Percentiles rank a stretch among this genome's conserved stretches.
phyloP scores from a whole-genome alignment of 148 eudicot species.

The Spergularia bocconei region DNA sequence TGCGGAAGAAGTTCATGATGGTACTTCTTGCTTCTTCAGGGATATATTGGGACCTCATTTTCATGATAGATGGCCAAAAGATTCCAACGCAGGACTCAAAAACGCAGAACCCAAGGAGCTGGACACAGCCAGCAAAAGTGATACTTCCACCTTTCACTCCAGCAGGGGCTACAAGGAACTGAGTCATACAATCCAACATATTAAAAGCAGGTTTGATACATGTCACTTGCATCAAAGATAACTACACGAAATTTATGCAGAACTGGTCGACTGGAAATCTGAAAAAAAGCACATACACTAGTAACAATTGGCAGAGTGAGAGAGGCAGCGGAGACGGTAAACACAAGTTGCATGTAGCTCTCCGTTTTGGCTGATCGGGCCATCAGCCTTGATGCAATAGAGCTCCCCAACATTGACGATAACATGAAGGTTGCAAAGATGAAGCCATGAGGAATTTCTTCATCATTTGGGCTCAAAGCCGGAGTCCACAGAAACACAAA shows the following conservation, averaged over 20 bases:
- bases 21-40: constrained; percentile 99
- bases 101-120: constrained; percentile 54
- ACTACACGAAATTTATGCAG: too few relatives aligned
- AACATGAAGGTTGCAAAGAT: constrained; percentile 97
- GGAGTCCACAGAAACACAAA: constrained; percentile 99
- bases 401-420: constrained; percentile 97
- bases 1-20: constrained; percentile 98
- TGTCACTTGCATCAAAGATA: background rate
- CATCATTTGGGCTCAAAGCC: constrained; percentile 95
- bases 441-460: constrained; percentile 97
- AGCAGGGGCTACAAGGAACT: constrained; percentile 71
- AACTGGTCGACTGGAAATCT: background rate
- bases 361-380: constrained; percentile 74
- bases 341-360: constrained; percentile 96
- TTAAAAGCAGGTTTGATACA: constrained; percentile 20
- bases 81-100: constrained; percentile 61
- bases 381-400: constrained; percentile 87
- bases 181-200: constrained; percentile 27
- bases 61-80: constrained; percentile 70
- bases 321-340: constrained; percentile 75
- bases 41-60: constrained; percentile 98
- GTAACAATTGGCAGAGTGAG: constrained; percentile 86
- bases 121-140: constrained; percentile 61
- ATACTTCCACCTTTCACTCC: constrained; percentile 67
- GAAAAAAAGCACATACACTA: constrained; percentile 45